phyloP scores from a whole-genome alignment of 2,329 filamentous ascomycete genomes.

The Fusarium aywerte region DNA sequence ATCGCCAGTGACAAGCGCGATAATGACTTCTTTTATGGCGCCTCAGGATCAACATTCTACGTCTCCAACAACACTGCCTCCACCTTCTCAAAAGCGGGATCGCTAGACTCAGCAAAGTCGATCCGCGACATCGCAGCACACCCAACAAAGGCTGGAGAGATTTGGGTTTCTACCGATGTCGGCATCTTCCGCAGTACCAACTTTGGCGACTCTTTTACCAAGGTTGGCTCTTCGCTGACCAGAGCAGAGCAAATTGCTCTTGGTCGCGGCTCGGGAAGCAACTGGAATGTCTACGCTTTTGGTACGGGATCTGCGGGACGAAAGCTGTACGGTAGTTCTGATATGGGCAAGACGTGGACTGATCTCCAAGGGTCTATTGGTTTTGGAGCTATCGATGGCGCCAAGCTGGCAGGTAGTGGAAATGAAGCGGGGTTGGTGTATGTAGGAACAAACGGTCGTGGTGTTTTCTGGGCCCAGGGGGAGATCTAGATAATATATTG shows the following conservation, averaged over 20 bases:
- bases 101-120: constrained; percentile 54
- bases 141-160: constrained; percentile 67
- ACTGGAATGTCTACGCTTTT: constrained; percentile 61
- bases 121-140: constrained; percentile 68
- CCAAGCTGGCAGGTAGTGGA: constrained; percentile 56
- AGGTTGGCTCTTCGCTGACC: constrained; percentile 51
- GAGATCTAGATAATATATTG: too few species aligned
- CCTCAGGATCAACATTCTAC: constrained; percentile 59
- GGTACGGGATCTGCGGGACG: constrained; percentile 56
- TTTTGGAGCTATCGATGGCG: constrained; percentile 57
- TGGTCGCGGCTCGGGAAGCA: constrained; percentile 53
- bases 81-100: constrained; percentile 56
- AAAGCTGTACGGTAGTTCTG: constrained; percentile 58
- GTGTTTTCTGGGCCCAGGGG: constrained; percentile 51
- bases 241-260: constrained; percentile 58
- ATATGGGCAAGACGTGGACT: constrained; percentile 57
- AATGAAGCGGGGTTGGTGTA: constrained; percentile 60
- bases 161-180: constrained; percentile 66
- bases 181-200: constrained; percentile 66
- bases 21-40: constrained; percentile 64
- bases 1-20: constrained; percentile 66
- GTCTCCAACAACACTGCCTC: constrained; percentile 60
- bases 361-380: constrained; percentile 59
- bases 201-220: constrained; percentile 60
- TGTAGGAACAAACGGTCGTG: constrained; percentile 62